Conservation (phyloP, 169 alveolate species). For the Eimeria zaria region DNA sequence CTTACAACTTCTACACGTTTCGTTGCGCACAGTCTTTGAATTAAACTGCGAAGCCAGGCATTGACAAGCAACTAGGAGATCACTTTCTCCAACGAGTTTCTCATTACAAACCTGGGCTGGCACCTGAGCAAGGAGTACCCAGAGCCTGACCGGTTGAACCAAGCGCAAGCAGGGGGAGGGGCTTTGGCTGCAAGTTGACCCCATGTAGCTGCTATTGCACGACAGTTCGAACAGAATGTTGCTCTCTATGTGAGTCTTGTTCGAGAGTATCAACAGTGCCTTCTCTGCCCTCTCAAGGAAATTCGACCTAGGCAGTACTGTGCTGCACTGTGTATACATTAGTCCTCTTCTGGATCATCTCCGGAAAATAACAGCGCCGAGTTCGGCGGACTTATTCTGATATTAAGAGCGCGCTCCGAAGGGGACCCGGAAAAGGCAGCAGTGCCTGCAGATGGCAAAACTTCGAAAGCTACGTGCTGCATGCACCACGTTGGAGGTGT, state of each 20-base stretch:
- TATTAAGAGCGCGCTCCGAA: background rate
- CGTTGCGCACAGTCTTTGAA: background rate
- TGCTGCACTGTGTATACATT: background rate
- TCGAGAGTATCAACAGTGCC: background rate
- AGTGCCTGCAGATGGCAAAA: background rate
- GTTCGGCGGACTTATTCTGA: constrained; percentile 2
- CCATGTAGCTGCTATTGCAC: background rate
- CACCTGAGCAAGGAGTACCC: background rate
- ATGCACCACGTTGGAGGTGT: background rate
- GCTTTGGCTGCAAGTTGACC: constrained; percentile 13
- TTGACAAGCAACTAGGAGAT: background rate
- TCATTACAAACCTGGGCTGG: background rate
- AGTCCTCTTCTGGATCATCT: background rate
- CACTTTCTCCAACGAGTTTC: background rate
- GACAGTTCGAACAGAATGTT: background rate
- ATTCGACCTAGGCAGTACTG: background rate
- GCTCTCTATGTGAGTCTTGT: background rate
- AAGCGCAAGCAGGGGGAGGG: background rate
- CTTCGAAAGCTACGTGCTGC: background rate
- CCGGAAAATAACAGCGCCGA: constrained; percentile 35
- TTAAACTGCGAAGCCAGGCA: background rate
- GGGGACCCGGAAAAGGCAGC: background rate
- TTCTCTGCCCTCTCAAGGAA: background rate
- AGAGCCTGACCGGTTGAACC: no score
- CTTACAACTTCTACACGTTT: no score